These are phyloP conservation scores for Mycena capillaripes DNA, from an alignment of 768 basidiomycete species.

Conservation along the genomic window DNA sequence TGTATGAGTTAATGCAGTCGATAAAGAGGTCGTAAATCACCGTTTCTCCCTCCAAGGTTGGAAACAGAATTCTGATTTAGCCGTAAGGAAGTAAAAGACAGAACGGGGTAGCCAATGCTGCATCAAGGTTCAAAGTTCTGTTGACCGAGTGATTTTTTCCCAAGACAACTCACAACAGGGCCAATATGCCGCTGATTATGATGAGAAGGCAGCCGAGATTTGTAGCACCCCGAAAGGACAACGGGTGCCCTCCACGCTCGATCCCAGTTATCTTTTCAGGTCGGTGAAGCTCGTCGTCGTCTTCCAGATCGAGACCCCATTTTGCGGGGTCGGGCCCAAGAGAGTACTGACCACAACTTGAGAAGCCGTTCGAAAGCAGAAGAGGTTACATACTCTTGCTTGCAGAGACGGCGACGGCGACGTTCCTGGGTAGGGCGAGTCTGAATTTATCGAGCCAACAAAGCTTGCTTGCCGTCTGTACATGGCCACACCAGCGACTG, in stretches of 20 bases:
- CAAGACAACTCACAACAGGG: slow-evolving; percentile 27
- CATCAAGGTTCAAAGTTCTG: neutral
- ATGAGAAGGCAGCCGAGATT: slow-evolving; percentile 72
- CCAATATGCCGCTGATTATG: slow-evolving; percentile 40
- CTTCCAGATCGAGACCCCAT: slow-evolving; percentile 65
- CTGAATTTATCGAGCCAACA: slow-evolving; percentile 30
- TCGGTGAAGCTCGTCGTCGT: slow-evolving; percentile 54
- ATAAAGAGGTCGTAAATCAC: neutral
- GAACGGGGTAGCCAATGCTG: slow-evolving; percentile 54
- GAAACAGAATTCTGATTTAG: slow-evolving; percentile 49
- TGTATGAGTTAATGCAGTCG: neutral
- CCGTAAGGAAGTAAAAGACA: slow-evolving; percentile 45
- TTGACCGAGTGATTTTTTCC: neutral
- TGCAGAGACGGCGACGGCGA: slow-evolving; percentile 28
- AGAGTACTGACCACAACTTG: slow-evolving; percentile 56
- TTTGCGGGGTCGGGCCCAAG: slow-evolving; percentile 67
- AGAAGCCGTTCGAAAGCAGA: neutral
- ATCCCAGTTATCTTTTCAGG: slow-evolving; percentile 47
- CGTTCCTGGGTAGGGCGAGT: slow-evolving; percentile 40
- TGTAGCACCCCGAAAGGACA: slow-evolving; percentile 73
- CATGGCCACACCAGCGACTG: slow-evolving; percentile 26
- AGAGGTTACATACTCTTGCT: slow-evolving; percentile 39
- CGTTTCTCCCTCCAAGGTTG: slow-evolving; percentile 62
- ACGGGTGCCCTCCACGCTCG: slow-evolving; percentile 60
- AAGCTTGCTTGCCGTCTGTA: slow-evolving; percentile 33